Evolutionary conservation across 352 stramenopile species (phyloP).

Genomic region (Globisporangium echinulatum): DNA sequence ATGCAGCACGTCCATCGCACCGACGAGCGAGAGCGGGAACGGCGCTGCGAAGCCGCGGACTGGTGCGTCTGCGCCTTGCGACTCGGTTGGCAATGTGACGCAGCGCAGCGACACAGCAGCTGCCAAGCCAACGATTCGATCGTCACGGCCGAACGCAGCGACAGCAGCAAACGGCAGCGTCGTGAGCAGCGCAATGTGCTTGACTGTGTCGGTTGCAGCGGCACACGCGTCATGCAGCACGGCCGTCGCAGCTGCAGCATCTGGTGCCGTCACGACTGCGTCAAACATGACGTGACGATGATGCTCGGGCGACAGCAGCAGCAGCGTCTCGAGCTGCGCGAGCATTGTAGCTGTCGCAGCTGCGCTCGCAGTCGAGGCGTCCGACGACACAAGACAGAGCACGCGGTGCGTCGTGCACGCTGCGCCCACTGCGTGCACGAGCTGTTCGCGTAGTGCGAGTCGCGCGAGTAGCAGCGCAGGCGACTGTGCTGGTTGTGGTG

Average conservation of each 20-base stretch:
- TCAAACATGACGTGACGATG: slow-evolving; percentile 17
- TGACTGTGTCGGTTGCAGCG: not conserved
- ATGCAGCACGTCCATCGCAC: slow-evolving; percentile 11
- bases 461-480: slow-evolving; percentile 6
- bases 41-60: slow-evolving; percentile 5
- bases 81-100: not conserved
- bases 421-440: slow-evolving; percentile 22
- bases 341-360: slow-evolving; percentile 9
- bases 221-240: slow-evolving; percentile 2
- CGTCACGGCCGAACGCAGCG: slow-evolving; percentile 22
- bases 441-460: slow-evolving; percentile 19
- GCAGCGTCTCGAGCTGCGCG: slow-evolving; percentile 10
- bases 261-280: slow-evolving; percentile 11
- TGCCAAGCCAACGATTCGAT: slow-evolving; percentile 13
- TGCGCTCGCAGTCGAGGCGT: not conserved
- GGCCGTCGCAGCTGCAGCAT: not conserved
- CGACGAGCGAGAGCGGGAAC: slow-evolving; percentile 5
- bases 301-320: slow-evolving; percentile 4
- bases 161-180: not conserved
- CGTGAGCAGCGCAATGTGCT: too few relatives aligned
- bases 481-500: not conserved
- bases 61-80: too few relatives aligned
- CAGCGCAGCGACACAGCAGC: not conserved
- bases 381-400: slow-evolving; percentile 15
- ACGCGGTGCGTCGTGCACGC: slow-evolving; percentile 16